Evolutionary conservation across 257 asterid genomes (phyloP).

Genomic region (Salvia rosmarinus): DNA sequence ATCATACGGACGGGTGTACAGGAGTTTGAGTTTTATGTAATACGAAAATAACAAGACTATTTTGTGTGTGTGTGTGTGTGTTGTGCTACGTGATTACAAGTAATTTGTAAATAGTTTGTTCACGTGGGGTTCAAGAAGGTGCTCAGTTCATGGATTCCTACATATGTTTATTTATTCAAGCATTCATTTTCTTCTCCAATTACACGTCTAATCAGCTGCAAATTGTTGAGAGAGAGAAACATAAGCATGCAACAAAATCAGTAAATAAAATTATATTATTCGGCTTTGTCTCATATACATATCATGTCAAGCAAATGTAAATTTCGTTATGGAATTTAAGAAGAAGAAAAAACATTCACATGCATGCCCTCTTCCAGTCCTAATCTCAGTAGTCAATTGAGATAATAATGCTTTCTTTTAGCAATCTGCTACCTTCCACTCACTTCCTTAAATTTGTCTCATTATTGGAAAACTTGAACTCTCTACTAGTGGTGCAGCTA

Average conservation of each 20-base stretch:
- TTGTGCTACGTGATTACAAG: no score
- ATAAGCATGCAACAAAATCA: neutral
- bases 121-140: conserved; percentile 40
- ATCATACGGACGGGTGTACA: no score
- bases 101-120: conserved; percentile 35
- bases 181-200: conserved; percentile 18
- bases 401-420: neutral
- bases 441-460: conserved; percentile 12
- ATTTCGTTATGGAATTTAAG: conserved; percentile 3
- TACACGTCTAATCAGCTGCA: conserved; percentile 34
- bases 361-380: neutral
- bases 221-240: conserved; percentile 4
- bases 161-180: neutral
- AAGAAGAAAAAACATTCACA: neutral
- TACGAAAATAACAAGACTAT: neutral
- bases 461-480: no score
- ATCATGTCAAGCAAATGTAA: conserved; percentile 3
- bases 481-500: neutral
- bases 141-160: conserved; percentile 30
- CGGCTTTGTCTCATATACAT: neutral
- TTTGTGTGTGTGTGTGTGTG: neutral
- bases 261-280: conserved; percentile 5
- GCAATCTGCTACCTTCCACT: conserved; percentile 27
- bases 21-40: no score
- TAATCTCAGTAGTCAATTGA: conserved; percentile 13